Percentiles rank a stretch among this genome's conserved stretches.
These are phyloP conservation scores for Lecanicillium sp. DNA, from an alignment of 2,329 filamentous ascomycete species.

Conservation along the genomic window DNA sequence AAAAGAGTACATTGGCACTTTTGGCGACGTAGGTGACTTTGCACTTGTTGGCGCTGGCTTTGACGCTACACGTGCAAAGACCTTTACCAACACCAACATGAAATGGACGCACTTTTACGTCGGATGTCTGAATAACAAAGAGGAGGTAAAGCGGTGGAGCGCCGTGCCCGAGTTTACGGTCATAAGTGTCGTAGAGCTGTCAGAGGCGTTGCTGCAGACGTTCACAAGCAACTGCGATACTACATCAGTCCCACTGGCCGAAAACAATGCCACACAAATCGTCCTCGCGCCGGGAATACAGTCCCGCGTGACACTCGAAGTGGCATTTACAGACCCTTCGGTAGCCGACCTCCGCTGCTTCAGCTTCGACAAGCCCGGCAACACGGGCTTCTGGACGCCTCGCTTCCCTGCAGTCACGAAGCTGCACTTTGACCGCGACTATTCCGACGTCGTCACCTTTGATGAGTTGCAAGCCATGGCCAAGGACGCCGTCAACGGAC, in stretches of 20 bases:
- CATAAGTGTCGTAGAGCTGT: constrained; percentile 55
- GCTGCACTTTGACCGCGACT: constrained; percentile 68
- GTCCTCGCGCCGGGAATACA: constrained; percentile 37
- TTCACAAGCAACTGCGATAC: constrained; percentile 43
- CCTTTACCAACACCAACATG: constrained; percentile 44
- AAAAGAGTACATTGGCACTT: constrained; percentile 69
- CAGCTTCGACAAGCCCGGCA: constrained; percentile 65
- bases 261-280: constrained; percentile 36
- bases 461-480: constrained; percentile 63
- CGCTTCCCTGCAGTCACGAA: constrained; percentile 72
- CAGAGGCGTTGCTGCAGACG: constrained; percentile 39
- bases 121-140: constrained; percentile 65
- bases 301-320: constrained; percentile 32
- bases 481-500: constrained; percentile 40
- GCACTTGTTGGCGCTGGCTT: constrained; percentile 70
- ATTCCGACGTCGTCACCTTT: constrained; percentile 61
- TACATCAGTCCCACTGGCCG: constrained; percentile 25
- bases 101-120: constrained; percentile 77
- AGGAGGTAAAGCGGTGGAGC: constrained; percentile 42
- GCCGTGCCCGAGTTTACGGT: constrained; percentile 56
- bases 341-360: constrained; percentile 77
- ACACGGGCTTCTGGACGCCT: constrained; percentile 63
- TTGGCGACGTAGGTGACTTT: constrained; percentile 80
- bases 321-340: constrained; percentile 61
- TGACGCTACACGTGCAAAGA: constrained; percentile 53